Base-by-base conservation (phyloP, 2,329 filamentous ascomycete genomes). In the Verticillium albo-atrum region DNA sequence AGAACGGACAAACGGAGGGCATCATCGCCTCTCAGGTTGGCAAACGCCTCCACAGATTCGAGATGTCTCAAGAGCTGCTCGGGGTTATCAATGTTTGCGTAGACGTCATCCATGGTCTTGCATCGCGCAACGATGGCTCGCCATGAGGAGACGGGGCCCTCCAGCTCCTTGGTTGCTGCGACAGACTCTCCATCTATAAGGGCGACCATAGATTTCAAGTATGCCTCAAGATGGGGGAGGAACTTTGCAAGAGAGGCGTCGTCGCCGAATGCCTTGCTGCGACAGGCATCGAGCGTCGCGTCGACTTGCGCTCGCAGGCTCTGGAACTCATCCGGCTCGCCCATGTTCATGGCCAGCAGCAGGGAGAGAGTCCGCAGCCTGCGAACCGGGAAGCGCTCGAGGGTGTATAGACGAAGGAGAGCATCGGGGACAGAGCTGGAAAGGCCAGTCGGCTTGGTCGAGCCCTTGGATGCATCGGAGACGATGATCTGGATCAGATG, bases 401-500 rank as follows among this genome's bases (percentile, higher is more conserved):
- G 66, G 3, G 80, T 75, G 62, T 84, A 85, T 2, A 81, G 75
- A 6, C 79, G 72, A 4, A 86, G 68, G 10, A 86, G 68, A 1
- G 76, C 72, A 35, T 78, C 75, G 12, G 83, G 72, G 14, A 74
- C 75, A 2, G 79, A 70, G 56, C 83, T 78, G 5, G 78, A 73
- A 17, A 82, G 69, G 28, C 57, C 51, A 10, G 55, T 51, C 5
- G 60, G 56, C 20, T 47, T 47, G 15, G 9, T 74, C 74, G 26
- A 77, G 68, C 3, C 71, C 73, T 28, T 71, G 67, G 26, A 65
- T 61, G 5, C 26, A 20, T 72, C 68, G 4, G 75, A 71, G 23
- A 77, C 68, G 53, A 79, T 77, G 47, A 83, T 77, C 55, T 83
- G 77, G 51, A 89, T 70, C 30, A 86, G 76, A 65, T 89, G 82